phyloP scores from a whole-genome alignment of 106 monocot genomes.

The Posidonia australis region DNA sequence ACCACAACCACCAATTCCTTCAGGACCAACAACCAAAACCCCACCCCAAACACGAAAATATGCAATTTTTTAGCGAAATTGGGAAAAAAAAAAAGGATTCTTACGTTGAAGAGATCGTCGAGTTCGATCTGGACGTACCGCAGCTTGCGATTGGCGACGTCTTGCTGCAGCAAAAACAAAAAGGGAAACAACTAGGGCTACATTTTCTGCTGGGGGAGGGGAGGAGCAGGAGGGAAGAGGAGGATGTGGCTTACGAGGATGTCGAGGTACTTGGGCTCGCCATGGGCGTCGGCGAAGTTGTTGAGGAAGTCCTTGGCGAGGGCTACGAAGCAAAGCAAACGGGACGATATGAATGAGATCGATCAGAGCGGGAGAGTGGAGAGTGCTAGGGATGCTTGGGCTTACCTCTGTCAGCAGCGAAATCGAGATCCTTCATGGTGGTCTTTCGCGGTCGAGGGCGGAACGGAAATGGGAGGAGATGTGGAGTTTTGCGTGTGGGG shows the following conservation, averaged over 20 bases:
- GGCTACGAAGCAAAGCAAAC: conserved; percentile 20
- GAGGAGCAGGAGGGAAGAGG: not conserved
- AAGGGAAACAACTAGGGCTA: not conserved
- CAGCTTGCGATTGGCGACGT: conserved; percentile 76
- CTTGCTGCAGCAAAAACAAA: conserved; percentile 47
- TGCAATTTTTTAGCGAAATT: too few species aligned
- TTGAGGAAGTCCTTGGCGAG: conserved; percentile 79
- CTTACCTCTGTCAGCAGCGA: conserved; percentile 73
- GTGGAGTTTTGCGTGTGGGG: too few species aligned
- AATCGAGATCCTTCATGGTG: conserved; percentile 52
- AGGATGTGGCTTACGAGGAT: conserved; percentile 39
- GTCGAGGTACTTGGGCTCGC: conserved; percentile 79
- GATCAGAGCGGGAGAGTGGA: not conserved
- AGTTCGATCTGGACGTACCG: conserved; percentile 87
- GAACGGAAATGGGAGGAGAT: not conserved
- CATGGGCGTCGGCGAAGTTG: conserved; percentile 64
- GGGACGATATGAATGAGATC: not conserved
- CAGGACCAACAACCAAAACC: too few species aligned
- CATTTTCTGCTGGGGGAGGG: not conserved
- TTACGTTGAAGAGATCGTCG: conserved; percentile 83
- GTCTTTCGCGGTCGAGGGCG: not conserved
- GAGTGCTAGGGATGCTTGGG: not conserved
- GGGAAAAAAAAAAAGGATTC: not conserved
- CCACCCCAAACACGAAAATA: too few species aligned
- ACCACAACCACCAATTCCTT: not conserved